phyloP scores from a whole-genome alignment of 768 basidiomycete species.

The Hygrocybe punicea region DNA sequence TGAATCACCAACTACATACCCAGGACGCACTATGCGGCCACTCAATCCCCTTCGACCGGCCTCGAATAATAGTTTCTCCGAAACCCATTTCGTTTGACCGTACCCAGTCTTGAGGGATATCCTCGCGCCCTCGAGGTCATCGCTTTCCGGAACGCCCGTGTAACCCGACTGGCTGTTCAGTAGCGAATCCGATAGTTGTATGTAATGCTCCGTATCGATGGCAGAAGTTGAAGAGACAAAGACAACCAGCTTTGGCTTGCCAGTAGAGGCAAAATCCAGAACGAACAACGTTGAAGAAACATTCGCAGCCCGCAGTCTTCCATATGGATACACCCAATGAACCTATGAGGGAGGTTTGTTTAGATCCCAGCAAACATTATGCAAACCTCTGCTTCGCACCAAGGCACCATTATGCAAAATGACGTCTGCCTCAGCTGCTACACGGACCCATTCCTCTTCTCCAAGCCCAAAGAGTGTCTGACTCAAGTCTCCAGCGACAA shows the following conservation, averaged over 20 bases:
- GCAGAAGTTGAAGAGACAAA: slow-evolving; percentile 97
- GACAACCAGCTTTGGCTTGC: slow-evolving; percentile 73
- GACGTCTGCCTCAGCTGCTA: slow-evolving; percentile 72
- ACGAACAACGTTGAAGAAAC: slow-evolving; percentile 88
- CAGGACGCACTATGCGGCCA: slow-evolving; percentile 87
- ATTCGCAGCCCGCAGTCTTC: slow-evolving; percentile 86
- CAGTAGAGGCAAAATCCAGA: slow-evolving; percentile 69
- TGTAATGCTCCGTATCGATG: slow-evolving; percentile 87
- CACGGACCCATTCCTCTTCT: slow-evolving; percentile 56
- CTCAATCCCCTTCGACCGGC: slow-evolving; percentile 81
- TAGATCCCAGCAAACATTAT: not conserved
- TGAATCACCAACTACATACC: slow-evolving; percentile 95
- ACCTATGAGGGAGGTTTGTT: slow-evolving; percentile 50
- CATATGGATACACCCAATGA: slow-evolving; percentile 99
- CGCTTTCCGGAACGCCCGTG: slow-evolving; percentile 78
- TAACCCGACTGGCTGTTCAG: slow-evolving; percentile 38
- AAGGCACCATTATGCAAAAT: slow-evolving; percentile 96
- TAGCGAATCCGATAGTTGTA: slow-evolving; percentile 75
- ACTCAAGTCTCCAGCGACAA: slow-evolving; percentile 81
- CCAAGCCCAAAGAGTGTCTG: slow-evolving; percentile 71
- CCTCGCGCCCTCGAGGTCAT: slow-evolving; percentile 84
- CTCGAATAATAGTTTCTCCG: slow-evolving; percentile 90
- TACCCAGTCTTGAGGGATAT: slow-evolving; percentile 81
- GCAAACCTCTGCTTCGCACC: slow-evolving; percentile 46
- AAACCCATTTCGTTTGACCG: slow-evolving; percentile 98